Base-by-base conservation (phyloP, 2,329 filamentous ascomycete species). In the Cercospora berteroae region DNA sequence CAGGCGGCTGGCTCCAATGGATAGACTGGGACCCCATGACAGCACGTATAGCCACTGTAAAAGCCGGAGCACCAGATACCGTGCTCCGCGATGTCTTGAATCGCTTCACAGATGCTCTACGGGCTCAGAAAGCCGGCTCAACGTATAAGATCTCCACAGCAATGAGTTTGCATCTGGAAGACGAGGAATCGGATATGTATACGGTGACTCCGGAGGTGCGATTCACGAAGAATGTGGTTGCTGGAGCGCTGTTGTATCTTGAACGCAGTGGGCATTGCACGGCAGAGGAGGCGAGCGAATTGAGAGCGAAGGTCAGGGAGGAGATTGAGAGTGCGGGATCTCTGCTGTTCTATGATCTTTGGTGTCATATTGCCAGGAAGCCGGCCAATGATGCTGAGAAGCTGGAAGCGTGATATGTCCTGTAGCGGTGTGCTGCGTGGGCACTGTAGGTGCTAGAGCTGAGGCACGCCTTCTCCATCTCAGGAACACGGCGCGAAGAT, bases 1-100 rank as follows among this genome's bases (percentile, higher is more conserved):
- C 71, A 16, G 67, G 69, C 23, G 71, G 70, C 25, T 70, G 68
- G 68, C 42, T 71, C 4, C 70, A 71, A 57, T 70, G 68, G 68
- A 60, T 65, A 8, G 70, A 71, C 62, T 70, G 63, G 61, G 69
- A 72, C 42, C 70, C 69, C 3, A 62, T 68, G 33, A 71, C 70
- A 18, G 66, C 66, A 4, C 60, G 70, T 5, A 69, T 72, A 23
- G 70, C 70, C 13, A 70, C 65, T 9, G 67, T 69, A 5, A 69
- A 66, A 48, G 67, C 70, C 2, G 69, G 69, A 6, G 65, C 69
- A 2, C 55, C 64, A 16, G 70, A 72, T 55, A 58, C 36, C 1
- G 55, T 62, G 8, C 50, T 71, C 12, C 65, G 70, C 12, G 60
- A 64, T 16, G 16, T 72, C 9, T 36, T 72, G 29, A 56, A 61